Evolutionary conservation across 1,139 yeast species (phyloP).

Genomic region (Magnusiomyces tetraspermus): DNA sequence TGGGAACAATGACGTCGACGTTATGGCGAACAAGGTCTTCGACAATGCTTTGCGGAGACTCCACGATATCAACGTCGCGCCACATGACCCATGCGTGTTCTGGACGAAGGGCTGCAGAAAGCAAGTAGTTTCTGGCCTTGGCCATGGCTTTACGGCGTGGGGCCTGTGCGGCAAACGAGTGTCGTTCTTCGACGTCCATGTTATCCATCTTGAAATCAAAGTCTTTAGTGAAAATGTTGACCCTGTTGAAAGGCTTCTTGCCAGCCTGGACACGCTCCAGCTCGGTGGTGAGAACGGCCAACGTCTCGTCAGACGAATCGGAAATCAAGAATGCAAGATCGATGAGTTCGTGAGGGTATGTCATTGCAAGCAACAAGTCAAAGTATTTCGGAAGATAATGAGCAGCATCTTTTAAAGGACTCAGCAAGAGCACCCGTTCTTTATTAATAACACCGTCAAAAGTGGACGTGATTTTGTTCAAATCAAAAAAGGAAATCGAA

Average conservation of each 20-base stretch:
- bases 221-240: slow-evolving; percentile 70
- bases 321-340: slow-evolving; percentile 81
- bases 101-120: slow-evolving; percentile 66
- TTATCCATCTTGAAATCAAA: slow-evolving; percentile 80
- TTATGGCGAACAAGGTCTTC: slow-evolving; percentile 68
- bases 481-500: slow-evolving; percentile 37
- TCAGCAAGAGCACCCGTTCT: slow-evolving; percentile 61
- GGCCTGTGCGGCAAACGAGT: slow-evolving; percentile 84
- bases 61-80: slow-evolving; percentile 86
- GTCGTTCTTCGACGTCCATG: slow-evolving; percentile 46
- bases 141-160: slow-evolving; percentile 84
- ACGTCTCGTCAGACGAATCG: slow-evolving; percentile 62
- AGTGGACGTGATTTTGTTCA: slow-evolving; percentile 37
- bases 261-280: slow-evolving; percentile 25
- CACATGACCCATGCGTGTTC: slow-evolving; percentile 92
- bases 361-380: slow-evolving; percentile 73
- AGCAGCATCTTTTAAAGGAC: slow-evolving; percentile 80
- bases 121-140: slow-evolving; percentile 80
- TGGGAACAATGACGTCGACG: slow-evolving; percentile 86
- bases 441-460: slow-evolving; percentile 45
- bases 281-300: slow-evolving; percentile 51
- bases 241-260: slow-evolving; percentile 50
- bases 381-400: slow-evolving; percentile 73
- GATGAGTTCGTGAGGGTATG: slow-evolving; percentile 71
- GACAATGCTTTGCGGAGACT: slow-evolving; percentile 69